phyloP scores from a whole-genome alignment of 371 early-diverging fungal genomes.

The Nematocida displodere region DNA sequence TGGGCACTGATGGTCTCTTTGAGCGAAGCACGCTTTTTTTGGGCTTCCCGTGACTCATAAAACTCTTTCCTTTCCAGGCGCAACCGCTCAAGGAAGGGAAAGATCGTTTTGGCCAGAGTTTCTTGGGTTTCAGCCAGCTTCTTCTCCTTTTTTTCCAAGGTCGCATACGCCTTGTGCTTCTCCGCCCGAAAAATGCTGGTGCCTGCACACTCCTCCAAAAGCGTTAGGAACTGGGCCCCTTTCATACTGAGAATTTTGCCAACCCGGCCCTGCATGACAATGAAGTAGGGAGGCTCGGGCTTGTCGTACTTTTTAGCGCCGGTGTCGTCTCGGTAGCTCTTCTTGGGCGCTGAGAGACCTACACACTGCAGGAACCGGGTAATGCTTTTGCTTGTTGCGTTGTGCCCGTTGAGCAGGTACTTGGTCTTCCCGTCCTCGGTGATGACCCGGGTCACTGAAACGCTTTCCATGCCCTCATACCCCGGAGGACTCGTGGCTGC shows the following conservation, averaged over 20 bases:
- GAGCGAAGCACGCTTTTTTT: constrained; percentile 4
- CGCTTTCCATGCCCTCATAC: constrained; percentile 17
- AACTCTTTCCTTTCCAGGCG: constrained; percentile 43
- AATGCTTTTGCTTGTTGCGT: constrained; percentile 75
- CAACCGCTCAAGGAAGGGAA: constrained; percentile 43
- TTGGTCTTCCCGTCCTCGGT: constrained; percentile 49
- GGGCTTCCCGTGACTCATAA: constrained; percentile 31
- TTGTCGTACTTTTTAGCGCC: constrained; percentile 79
- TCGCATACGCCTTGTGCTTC: constrained; percentile 44
- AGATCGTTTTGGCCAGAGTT: constrained; percentile 36
- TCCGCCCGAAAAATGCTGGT: constrained; percentile 39
- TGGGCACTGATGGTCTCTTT: not conserved
- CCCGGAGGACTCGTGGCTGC: constrained; percentile 8
- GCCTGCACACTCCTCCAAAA: constrained; percentile 46
- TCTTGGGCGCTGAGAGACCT: constrained; percentile 69
- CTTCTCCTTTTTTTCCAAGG: constrained; percentile 50
- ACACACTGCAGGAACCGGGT: constrained; percentile 73
- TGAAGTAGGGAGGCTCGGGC: constrained; percentile 68
- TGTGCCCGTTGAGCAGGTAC: constrained; percentile 79
- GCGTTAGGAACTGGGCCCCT: constrained; percentile 34
- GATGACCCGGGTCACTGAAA: constrained; percentile 35
- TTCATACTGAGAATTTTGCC: constrained; percentile 36
- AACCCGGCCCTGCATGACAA: constrained; percentile 48
- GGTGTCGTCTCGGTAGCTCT: constrained; percentile 78
- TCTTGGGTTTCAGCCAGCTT: constrained; percentile 48